Evolutionary conservation across 768 basidiomycete species (phyloP).

Genomic region (Hericium alpestre): DNA sequence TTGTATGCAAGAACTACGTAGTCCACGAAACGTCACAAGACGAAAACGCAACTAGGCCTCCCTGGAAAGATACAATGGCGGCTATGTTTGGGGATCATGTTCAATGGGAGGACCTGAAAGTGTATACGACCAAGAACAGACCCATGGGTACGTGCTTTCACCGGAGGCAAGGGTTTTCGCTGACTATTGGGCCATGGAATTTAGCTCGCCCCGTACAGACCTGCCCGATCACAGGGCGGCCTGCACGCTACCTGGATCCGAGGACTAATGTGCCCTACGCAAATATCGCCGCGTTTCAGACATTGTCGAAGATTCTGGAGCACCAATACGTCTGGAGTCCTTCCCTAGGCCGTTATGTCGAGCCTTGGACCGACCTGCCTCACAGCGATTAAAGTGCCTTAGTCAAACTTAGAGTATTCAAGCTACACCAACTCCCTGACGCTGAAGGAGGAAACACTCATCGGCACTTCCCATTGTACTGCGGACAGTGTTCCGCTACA

Average conservation of each 20-base stretch:
- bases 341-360: conserved; percentile 32
- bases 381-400: too few species aligned
- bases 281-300: conserved; percentile 50
- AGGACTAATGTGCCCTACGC: conserved; percentile 73
- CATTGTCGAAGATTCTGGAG: conserved; percentile 47
- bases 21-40: conserved; percentile 51
- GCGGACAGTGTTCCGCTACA: too few species aligned
- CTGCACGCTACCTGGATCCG: conserved; percentile 75
- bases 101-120: conserved; percentile 65
- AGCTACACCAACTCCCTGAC: too few species aligned
- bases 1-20: conserved; percentile 57
- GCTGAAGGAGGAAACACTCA: too few species aligned
- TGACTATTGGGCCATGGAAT: not conserved
- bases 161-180: not conserved
- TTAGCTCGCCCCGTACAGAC: conserved; percentile 53
- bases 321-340: conserved; percentile 65
- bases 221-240: conserved; percentile 72
- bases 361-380: too few species aligned
- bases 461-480: too few species aligned
- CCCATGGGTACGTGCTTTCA: conserved; percentile 38
- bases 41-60: conserved; percentile 36
- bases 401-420: too few species aligned
- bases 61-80: conserved; percentile 65
- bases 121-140: conserved; percentile 53
- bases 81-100: conserved; percentile 82